These are phyloP conservation scores for Arabidopsis arenosa DNA, from an alignment of 345 rosid genomes.

Conservation along the genomic window DNA sequence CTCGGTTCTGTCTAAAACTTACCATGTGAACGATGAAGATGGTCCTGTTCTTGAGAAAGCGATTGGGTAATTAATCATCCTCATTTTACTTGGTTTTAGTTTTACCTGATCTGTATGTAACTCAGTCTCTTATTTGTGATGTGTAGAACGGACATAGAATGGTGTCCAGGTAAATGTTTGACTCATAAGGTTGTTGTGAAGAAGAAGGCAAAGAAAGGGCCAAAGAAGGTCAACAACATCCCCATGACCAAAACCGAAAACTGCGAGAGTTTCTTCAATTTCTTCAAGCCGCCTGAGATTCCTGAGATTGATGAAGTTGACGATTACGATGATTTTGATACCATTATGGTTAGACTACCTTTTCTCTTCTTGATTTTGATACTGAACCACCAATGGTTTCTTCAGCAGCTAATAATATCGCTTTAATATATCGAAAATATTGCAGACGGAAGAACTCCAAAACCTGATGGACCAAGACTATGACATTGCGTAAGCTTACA, in stretches of 20 bases:
- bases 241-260: conserved; percentile 84
- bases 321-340: conserved; percentile 62
- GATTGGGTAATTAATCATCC: conserved; percentile 52
- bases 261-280: conserved; percentile 92
- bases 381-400: background rate
- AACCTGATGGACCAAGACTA: conserved; percentile 92
- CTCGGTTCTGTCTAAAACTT: conserved; percentile 77
- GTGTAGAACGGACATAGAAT: conserved; percentile 79
- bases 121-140: conserved; percentile 4
- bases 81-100: background rate
- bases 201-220: conserved; percentile 89
- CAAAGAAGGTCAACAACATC: conserved; percentile 68
- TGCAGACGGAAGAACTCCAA: conserved; percentile 75
- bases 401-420: background rate
- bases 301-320: conserved; percentile 84
- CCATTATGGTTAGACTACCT: conserved; percentile 12
- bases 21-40: conserved; percentile 91
- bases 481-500: conserved; percentile 71
- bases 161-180: conserved; percentile 92
- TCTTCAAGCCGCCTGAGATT: conserved; percentile 87
- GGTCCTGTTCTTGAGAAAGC: conserved; percentile 86
- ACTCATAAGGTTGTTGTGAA: conserved; percentile 73
- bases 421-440: background rate
- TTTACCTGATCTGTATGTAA: background rate
- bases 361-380: background rate